Percentiles rank a stretch among this genome's conserved stretches.
phyloP scores from a whole-genome alignment of 352 stramenopile genomes.

The Pythium plurisporium region DNA sequence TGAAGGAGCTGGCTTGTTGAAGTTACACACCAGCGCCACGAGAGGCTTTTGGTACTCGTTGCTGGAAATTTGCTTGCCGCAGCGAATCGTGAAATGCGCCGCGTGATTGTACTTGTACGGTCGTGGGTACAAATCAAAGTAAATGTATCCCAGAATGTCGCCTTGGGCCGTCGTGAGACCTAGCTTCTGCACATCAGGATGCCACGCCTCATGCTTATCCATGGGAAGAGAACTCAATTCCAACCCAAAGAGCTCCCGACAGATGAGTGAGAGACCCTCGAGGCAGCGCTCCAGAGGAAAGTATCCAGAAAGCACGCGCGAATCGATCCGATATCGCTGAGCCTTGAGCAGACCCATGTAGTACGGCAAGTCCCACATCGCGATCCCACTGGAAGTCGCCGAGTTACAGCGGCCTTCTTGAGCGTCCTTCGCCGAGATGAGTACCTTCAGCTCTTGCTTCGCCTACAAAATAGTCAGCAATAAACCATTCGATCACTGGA shows the following conservation, averaged over 20 bases:
- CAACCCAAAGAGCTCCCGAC: constrained; percentile 89
- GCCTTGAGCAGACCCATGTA: constrained; percentile 89
- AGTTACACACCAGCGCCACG: constrained; percentile 92
- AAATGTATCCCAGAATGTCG: constrained; percentile 87
- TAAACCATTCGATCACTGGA: too few relatives aligned
- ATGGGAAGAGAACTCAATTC: constrained; percentile 78
- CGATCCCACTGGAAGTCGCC: constrained; percentile 33
- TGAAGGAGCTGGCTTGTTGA: constrained; percentile 69
- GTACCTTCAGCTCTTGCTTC: constrained; percentile 44
- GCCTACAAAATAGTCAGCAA: constrained; percentile 35
- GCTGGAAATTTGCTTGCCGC: constrained; percentile 65
- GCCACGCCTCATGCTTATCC: constrained; percentile 85
- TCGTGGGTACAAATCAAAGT: constrained; percentile 94
- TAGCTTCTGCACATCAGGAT: constrained; percentile 87
- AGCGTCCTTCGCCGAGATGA: constrained; percentile 58
- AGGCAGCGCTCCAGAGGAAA: constrained; percentile 92
- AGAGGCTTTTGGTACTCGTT: constrained; percentile 91
- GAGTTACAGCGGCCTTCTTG: constrained; percentile 38
- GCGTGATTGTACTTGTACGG: constrained; percentile 83
- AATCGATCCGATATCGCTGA: constrained; percentile 66
- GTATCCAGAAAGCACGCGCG: constrained; percentile 79
- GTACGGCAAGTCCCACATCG: constrained; percentile 94
- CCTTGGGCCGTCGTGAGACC: constrained; percentile 57
- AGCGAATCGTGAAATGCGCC: constrained; percentile 96
- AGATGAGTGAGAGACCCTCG: constrained; percentile 86